Conservation (phyloP, 441 rosid genomes). For the Syzygium malaccense region DNA sequence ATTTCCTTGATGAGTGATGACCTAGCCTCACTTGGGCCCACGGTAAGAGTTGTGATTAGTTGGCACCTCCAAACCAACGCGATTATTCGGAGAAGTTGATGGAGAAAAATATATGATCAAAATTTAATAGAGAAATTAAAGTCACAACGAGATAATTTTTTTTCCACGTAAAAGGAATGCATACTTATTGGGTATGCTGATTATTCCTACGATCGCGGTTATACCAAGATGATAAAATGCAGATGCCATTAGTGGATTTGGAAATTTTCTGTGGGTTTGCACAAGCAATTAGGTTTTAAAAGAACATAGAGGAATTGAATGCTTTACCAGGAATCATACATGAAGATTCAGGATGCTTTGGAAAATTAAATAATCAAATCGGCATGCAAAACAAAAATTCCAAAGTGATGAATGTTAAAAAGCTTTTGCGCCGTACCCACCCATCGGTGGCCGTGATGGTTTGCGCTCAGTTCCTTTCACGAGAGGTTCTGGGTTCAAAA, state of each 20-base stretch:
- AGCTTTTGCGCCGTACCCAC: neutral
- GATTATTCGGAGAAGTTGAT: neutral
- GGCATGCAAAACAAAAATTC: neutral
- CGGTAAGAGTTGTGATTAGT: neutral
- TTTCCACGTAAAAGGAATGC: neutral
- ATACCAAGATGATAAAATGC: no score
- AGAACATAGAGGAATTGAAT: no score
- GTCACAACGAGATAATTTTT: neutral
- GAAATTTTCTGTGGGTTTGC: no score
- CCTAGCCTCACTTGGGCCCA: no score
- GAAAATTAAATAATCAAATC: neutral
- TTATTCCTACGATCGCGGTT: no score
- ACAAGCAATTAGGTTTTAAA: no score
- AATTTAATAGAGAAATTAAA: neutral
- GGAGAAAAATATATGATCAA: neutral
- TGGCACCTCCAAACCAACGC: neutral
- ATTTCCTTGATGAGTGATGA: no score
- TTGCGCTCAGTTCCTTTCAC: no score
- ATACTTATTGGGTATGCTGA: no score
- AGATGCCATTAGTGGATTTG: no score
- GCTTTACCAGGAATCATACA: neutral
- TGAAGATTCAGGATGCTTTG: neutral
- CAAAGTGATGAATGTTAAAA: neutral
- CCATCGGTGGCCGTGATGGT: no score
- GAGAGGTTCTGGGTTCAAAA: no score